Evolutionary conservation across 2,329 filamentous ascomycete genomes (phyloP).

Genomic region (Penicillium sp.): DNA sequence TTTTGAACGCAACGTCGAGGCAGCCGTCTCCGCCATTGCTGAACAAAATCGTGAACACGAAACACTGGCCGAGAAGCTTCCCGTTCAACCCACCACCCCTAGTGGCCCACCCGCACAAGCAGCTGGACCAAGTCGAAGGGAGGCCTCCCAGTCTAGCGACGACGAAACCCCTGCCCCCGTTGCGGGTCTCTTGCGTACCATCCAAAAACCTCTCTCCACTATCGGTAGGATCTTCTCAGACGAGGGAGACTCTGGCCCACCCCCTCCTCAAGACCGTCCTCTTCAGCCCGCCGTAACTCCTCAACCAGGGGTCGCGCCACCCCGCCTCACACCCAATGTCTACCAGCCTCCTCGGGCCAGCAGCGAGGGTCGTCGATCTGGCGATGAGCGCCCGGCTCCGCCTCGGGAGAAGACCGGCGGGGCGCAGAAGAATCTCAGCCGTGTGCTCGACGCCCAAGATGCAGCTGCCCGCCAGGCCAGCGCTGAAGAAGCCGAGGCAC

Average conservation of each 20-base stretch:
- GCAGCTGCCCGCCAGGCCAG: slow-evolving; percentile 88
- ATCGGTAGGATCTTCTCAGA: slow-evolving; percentile 95
- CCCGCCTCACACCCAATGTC: slow-evolving; percentile 53
- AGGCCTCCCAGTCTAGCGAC: slow-evolving; percentile 45
- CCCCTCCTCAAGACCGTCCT: slow-evolving; percentile 33
- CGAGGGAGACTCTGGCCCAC: slow-evolving; percentile 44
- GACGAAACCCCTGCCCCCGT: slow-evolving; percentile 77
- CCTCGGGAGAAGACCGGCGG: slow-evolving; percentile 6
- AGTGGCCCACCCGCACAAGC: slow-evolving; percentile 63
- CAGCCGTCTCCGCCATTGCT: slow-evolving; percentile 90
- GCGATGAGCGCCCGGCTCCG: slow-evolving; percentile 25
- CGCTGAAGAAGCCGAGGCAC: slow-evolving; percentile 84
- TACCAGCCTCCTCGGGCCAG: slow-evolving; percentile 47
- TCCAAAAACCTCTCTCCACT: slow-evolving; percentile 85
- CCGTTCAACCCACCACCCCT: slow-evolving; percentile 59
- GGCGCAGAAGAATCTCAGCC: slow-evolving; percentile 32
- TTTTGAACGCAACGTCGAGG: slow-evolving; percentile 95
- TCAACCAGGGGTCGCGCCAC: slow-evolving; percentile 47
- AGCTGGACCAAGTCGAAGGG: slow-evolving; percentile 47
- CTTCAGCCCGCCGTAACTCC: slow-evolving; percentile 45
- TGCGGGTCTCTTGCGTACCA: slow-evolving; percentile 80
- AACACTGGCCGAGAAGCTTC: slow-evolving; percentile 40
- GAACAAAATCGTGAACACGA: slow-evolving; percentile 74
- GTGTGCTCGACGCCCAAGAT: slow-evolving; percentile 72
- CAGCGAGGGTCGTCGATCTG: slow-evolving; percentile 32